Base-by-base conservation (phyloP, 1,139 yeast genomes). In the Blastobotrys illinoisensis region DNA sequence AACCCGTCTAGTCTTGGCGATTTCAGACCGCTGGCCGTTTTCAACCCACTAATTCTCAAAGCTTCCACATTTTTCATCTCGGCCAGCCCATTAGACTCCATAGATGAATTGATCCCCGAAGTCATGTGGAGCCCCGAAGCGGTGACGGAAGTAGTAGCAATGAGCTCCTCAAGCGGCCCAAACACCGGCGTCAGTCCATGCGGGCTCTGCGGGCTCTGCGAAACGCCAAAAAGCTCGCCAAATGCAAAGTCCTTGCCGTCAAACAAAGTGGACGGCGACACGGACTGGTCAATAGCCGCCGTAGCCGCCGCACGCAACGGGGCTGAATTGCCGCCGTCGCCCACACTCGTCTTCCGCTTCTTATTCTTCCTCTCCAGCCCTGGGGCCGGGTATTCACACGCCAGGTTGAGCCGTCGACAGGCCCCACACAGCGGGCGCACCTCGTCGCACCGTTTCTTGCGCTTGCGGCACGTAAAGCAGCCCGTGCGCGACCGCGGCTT, bases 381-480 rank as follows among this genome's bases (percentile, higher is more conserved):
- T 0, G 82, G 80, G 4, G 61, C 54, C 2, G 84, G 83, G 75
- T 82, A 80, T 23, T 70, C 71, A 65, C 90, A 85, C 32, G 73
- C 75, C 50, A 82, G 74, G 1, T 76, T 73, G 28, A 85, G 68
- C 55, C 90, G 69, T 5, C 64, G 56, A 67, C 90, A 85, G 55
- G 85, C 88, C 0, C 73, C 66, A 64, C 93, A 86, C 2, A 66
- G 64, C 1, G 93, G 93, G 55, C 75, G 75, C 0, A 67, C 67
- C 65, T 86, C 93, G 63, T 85, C 82, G 63, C 93, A 86, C 60
- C 88, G 80, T 68, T 86, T 86, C 63, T 86, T 86, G 46, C 93
- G 71, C 49, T 79, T 76, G 56, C 88, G 81, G 63, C 93, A 86
- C 0, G 90, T 84, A 48, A 84, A 69, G 66, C 93, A 86, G 0